Conservation (phyloP, 2,329 filamentous ascomycete genomes). For the Penicillium sp. region DNA sequence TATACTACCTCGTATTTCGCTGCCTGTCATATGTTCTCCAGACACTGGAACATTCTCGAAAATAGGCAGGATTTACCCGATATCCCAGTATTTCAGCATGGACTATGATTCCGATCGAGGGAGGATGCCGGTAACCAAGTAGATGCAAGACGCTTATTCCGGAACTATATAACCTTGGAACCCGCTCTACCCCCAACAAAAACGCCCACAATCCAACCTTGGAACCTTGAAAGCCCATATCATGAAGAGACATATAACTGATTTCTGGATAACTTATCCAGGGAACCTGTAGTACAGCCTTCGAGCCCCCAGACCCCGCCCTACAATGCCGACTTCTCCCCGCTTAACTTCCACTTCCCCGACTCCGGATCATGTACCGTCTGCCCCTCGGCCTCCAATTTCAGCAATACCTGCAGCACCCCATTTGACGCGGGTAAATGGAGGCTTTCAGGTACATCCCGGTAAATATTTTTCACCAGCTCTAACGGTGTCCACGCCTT, state of each 20-base stretch:
- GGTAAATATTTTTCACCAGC: constrained; percentile 85
- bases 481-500: constrained; percentile 69
- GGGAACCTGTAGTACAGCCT: neutral
- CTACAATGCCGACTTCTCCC: constrained; percentile 32
- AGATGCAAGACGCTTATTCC: neutral
- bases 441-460: constrained; percentile 71
- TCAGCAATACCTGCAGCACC: constrained; percentile 74
- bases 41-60: neutral
- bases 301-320: neutral
- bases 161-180: neutral
- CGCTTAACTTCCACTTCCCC: constrained; percentile 32
- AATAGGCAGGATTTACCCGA: neutral
- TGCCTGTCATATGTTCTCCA: neutral
- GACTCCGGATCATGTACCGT: constrained; percentile 45
- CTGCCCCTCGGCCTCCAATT: constrained; percentile 73
- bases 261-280: neutral
- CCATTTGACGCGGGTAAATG: constrained; percentile 75
- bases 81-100: neutral
- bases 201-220: neutral
- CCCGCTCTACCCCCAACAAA: neutral
- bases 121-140: neutral
- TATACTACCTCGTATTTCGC: neutral
- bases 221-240: neutral
- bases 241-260: neutral
- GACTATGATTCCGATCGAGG: neutral